Conservation (phyloP, 2,329 filamentous ascomycete species). For the Volutella citrinella region DNA sequence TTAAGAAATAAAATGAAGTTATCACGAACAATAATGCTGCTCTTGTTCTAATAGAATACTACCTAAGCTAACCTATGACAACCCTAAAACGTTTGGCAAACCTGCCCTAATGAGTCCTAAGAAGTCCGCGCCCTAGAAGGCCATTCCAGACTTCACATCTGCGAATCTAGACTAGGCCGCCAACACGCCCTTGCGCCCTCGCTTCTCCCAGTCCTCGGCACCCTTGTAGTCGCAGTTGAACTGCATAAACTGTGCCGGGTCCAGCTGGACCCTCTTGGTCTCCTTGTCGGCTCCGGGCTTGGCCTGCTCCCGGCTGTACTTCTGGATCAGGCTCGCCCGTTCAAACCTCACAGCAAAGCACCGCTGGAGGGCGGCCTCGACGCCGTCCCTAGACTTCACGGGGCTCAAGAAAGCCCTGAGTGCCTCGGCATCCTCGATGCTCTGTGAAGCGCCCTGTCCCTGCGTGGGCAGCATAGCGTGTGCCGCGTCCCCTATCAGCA, state of each 20-base stretch:
- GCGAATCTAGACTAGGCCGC: too few species aligned
- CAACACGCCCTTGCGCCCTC: slow-evolving; percentile 10
- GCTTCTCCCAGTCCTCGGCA: slow-evolving; percentile 16
- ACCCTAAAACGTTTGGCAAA: too few species aligned
- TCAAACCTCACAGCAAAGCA: slow-evolving; percentile 12
- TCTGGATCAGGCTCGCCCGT: slow-evolving; percentile 16
- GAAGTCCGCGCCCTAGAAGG: too few species aligned
- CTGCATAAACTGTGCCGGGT: slow-evolving; percentile 19
- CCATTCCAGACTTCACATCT: too few species aligned
- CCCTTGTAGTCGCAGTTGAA: slow-evolving; percentile 21
- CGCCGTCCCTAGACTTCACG: neutral
- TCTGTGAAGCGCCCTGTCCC: slow-evolving; percentile 11
- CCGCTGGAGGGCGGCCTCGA: slow-evolving; percentile 4
- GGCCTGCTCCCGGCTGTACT: slow-evolving; percentile 19
- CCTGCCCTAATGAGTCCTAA: too few species aligned
- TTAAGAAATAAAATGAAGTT: too few species aligned
- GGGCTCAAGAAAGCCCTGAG: slow-evolving; percentile 2
- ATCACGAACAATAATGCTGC: too few species aligned
- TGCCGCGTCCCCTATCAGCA: slow-evolving; percentile 11
- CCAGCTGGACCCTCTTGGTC: slow-evolving; percentile 15
- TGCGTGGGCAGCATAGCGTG: slow-evolving; percentile 14
- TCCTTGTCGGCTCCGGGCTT: slow-evolving; percentile 15
- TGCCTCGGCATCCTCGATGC: slow-evolving; percentile 12
- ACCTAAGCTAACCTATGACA: too few species aligned
- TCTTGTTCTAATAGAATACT: too few species aligned